Conservation (phyloP, 805 yeast species). For the Pichia cephalocereana region DNA sequence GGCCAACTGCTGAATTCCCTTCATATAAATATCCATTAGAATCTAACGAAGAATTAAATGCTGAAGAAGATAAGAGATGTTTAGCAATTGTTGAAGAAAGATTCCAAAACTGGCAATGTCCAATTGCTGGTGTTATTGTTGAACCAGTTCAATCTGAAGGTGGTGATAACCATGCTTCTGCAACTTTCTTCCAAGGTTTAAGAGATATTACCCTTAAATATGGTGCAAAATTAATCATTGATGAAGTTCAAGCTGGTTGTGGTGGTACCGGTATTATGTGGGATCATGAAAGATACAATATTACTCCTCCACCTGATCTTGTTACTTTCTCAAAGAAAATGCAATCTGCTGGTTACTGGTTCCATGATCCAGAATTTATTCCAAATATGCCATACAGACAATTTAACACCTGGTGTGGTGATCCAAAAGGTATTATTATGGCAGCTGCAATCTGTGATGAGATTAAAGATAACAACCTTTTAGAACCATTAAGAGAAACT, state of each 20-base stretch:
- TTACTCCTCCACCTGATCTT: conserved; percentile 69
- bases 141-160: conserved; percentile 93
- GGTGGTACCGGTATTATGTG: conserved; percentile 82
- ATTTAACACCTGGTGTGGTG: conserved; percentile 93
- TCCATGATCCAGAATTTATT: conserved; percentile 60
- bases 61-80: conserved; percentile 73
- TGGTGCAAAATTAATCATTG: conserved; percentile 66
- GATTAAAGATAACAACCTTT: conserved; percentile 50
- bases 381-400: conserved; percentile 80
- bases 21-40: conserved; percentile 64
- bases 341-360: conserved; percentile 84
- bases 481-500: conserved; percentile 44
- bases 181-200: conserved; percentile 70
- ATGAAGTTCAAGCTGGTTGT: conserved; percentile 86
- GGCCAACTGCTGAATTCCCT: conserved; percentile 96
- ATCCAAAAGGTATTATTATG: conserved; percentile 70
- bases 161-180: conserved; percentile 82
- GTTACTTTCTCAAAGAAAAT: conserved; percentile 84
- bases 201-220: conserved; percentile 66
- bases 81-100: conserved; percentile 65
- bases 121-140: conserved; percentile 81
- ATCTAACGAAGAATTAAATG: conserved; percentile 77
- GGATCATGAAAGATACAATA: conserved; percentile 82
- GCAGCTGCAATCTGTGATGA: conserved; percentile 68
- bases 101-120: conserved; percentile 56